Conservation (phyloP, 2,329 filamentous ascomycete genomes). For the Exophiala alcalophila region DNA sequence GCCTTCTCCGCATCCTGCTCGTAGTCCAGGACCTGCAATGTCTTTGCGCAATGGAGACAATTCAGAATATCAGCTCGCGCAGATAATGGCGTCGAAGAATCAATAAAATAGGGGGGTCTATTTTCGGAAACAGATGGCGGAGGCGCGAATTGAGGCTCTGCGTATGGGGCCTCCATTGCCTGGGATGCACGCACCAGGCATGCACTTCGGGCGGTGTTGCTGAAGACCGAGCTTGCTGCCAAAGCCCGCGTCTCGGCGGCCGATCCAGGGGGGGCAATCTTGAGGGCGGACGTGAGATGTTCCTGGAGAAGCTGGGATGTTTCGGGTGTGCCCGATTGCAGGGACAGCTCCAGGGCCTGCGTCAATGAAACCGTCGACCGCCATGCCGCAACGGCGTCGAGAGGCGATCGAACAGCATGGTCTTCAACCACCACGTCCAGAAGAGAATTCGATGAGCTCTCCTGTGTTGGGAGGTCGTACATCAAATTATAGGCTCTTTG, state of each 20-base stretch:
- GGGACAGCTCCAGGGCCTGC: conserved; percentile 61
- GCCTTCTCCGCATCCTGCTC: conserved; percentile 33
- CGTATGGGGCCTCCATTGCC: conserved; percentile 54
- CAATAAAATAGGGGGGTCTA: conserved; percentile 46
- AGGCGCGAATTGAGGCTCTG: too few species aligned
- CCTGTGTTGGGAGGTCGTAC: conserved; percentile 74
- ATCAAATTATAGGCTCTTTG: conserved; percentile 87
- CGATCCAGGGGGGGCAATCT: conserved; percentile 74
- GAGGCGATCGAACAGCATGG: conserved; percentile 75
- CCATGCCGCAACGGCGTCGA: conserved; percentile 90
- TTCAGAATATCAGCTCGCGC: conserved; percentile 54
- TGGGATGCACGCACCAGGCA: conserved; percentile 39
- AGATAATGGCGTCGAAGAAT: conserved; percentile 52
- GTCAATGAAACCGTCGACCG: conserved; percentile 75
- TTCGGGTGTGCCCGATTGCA: conserved; percentile 51
- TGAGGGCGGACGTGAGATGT: conserved; percentile 66
- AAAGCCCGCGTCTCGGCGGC: conserved; percentile 61
- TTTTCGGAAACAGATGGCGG: conserved; percentile 7
- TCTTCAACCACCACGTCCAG: conserved; percentile 85
- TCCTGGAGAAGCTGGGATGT: conserved; percentile 46
- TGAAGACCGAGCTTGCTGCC: conserved; percentile 58
- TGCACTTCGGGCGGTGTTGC: conserved; percentile 45
- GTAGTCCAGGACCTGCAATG: conserved; percentile 50
- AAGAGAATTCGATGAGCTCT: conserved; percentile 63
- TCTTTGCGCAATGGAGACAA: conserved; percentile 59